A percentile compares a stretch with the other conserved stretches of the same genome.
phyloP scores from a whole-genome alignment of 768 basidiomycete genomes.

The Pisolithus orientalis region DNA sequence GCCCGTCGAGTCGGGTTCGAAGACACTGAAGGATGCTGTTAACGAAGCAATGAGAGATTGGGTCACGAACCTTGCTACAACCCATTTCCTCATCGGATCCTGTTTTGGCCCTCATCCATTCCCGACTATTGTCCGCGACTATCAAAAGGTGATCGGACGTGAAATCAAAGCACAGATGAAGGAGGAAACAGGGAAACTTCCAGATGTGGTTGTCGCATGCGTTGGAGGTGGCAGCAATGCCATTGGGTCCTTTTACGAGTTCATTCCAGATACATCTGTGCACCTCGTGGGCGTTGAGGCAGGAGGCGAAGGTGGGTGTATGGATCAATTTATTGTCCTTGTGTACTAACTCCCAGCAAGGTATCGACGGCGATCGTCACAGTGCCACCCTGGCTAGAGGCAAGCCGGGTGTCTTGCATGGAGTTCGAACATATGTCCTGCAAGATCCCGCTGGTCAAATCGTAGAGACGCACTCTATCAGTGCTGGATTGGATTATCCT shows the following conservation, averaged over 20 bases:
- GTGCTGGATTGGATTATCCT: slow-evolving; percentile 93
- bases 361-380: slow-evolving; percentile 77
- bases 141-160: slow-evolving; percentile 90
- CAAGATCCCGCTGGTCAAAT: slow-evolving; percentile 90
- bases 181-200: slow-evolving; percentile 72
- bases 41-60: slow-evolving; percentile 98
- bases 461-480: slow-evolving; percentile 94
- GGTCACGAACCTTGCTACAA: slow-evolving; percentile 92
- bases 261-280: slow-evolving; percentile 83
- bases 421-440: slow-evolving; percentile 91
- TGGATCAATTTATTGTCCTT: not conserved
- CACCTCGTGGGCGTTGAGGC: slow-evolving; percentile 93
- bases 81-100: slow-evolving; percentile 96
- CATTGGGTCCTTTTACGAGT: slow-evolving; percentile 96
- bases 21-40: slow-evolving; percentile 95
- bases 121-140: slow-evolving; percentile 98
- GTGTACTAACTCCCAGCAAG: slow-evolving; percentile 23
- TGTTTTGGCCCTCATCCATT: slow-evolving; percentile 98
- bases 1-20: slow-evolving; percentile 88
- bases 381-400: slow-evolving; percentile 93
- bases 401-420: slow-evolving; percentile 91
- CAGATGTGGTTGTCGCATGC: slow-evolving; percentile 92
- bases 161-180: slow-evolving; percentile 89
- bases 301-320: slow-evolving; percentile 79
- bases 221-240: slow-evolving; percentile 98